phyloP scores from a whole-genome alignment of 108 stramenopile genomes.

The Nitzschia putrida region DNA sequence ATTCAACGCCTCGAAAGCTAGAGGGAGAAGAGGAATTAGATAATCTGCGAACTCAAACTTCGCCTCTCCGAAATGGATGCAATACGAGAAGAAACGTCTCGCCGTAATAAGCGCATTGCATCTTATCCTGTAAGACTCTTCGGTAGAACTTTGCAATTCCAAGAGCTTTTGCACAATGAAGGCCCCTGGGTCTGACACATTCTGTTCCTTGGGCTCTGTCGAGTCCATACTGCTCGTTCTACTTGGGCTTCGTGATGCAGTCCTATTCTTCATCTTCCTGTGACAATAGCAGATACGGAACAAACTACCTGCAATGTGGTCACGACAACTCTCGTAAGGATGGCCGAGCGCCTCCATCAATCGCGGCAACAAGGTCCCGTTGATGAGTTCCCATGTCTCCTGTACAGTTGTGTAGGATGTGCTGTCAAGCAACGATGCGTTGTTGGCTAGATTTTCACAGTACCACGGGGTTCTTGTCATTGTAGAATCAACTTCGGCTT shows the following conservation, averaged over 20 bases:
- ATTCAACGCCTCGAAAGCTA: constrained; percentile 76
- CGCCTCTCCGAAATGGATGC: constrained; percentile 80
- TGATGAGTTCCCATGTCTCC: constrained; percentile 69
- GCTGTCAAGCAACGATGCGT: neutral
- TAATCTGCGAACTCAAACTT: constrained; percentile 77
- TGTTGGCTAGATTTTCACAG: constrained; percentile 9
- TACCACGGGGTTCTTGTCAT: constrained; percentile 43
- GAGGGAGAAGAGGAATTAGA: constrained; percentile 75
- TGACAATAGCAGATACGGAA: constrained; percentile 83
- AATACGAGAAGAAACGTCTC: constrained; percentile 80
- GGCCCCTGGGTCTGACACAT: constrained; percentile 55
- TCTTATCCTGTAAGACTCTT: constrained; percentile 60
- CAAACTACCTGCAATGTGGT: constrained; percentile 78
- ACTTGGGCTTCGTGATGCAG: constrained; percentile 31
- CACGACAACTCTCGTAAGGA: constrained; percentile 87
- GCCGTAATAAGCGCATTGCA: constrained; percentile 77
- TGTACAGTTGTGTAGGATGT: constrained; percentile 31
- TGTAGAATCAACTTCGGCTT: constrained; percentile 37
- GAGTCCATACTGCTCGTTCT: constrained; percentile 25
- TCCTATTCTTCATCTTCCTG: constrained; percentile 47
- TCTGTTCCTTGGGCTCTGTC: constrained; percentile 4
- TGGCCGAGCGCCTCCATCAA: constrained; percentile 79
- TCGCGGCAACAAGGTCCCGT: constrained; percentile 53
- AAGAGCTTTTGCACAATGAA: constrained; percentile 61
- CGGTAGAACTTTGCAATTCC: constrained; percentile 33